These are phyloP conservation scores for Chaetomium olivaceum DNA, from an alignment of 2,329 filamentous ascomycete species.

Conservation along the genomic window DNA sequence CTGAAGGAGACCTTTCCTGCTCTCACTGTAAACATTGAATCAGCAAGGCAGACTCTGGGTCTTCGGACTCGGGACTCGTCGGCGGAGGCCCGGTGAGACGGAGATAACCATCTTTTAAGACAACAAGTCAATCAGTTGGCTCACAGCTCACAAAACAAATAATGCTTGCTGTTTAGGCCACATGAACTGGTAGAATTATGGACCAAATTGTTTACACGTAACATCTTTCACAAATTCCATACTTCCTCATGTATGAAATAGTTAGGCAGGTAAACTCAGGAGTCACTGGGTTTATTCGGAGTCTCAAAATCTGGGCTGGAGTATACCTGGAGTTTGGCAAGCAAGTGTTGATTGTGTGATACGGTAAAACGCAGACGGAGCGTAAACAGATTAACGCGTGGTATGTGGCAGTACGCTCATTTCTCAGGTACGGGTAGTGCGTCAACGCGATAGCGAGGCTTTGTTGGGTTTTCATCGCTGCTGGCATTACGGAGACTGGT, in stretches of 20 bases:
- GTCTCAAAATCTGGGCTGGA: neutral
- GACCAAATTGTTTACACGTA: no score
- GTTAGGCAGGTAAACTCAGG: no score
- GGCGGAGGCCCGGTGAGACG: neutral
- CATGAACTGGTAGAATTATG: no score
- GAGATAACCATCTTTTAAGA: neutral
- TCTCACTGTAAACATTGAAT: neutral
- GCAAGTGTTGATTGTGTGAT: neutral
- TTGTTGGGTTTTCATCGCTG: neutral
- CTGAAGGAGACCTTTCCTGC: neutral
- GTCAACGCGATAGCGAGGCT: neutral
- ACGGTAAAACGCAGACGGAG: neutral
- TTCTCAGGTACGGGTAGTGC: neutral
- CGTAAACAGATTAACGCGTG: neutral
- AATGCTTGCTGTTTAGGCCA: no score
- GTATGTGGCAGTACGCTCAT: neutral
- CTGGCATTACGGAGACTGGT: neutral
- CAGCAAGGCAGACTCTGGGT: neutral
- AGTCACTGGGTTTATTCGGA: no score
- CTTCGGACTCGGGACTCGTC: neutral
- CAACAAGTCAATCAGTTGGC: neutral
- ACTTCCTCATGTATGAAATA: no score
- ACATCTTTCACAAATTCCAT: no score
- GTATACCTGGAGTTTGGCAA: constrained; percentile 1
- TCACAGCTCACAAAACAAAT: no score